phyloP scores from a whole-genome alignment of 495 filamentous ascomycete species.

The Podospora fimiseda region DNA sequence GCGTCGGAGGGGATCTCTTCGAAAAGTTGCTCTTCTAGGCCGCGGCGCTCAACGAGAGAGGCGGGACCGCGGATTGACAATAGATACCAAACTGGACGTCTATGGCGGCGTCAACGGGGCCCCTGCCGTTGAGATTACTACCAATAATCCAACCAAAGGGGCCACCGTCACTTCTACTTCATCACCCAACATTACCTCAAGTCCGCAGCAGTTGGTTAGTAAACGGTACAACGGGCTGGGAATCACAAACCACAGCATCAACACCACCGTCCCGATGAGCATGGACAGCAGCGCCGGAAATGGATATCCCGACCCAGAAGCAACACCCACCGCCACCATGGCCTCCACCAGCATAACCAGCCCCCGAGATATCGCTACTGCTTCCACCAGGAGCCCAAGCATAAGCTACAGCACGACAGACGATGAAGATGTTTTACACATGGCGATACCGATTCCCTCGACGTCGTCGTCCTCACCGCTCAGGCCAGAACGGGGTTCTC shows the following conservation, averaged over 20 bases:
- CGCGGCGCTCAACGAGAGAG: constrained; percentile 57
- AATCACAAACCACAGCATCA: constrained; percentile 33
- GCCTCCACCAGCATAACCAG: constrained; percentile 15
- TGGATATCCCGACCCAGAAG: constrained; percentile 14
- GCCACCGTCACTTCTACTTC: constrained; percentile 10
- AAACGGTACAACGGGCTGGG: constrained; percentile 43
- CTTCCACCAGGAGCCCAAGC: constrained; percentile 43
- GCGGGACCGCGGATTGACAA: constrained; percentile 41
- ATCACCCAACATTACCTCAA: not conserved
- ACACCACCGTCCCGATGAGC: constrained; percentile 39
- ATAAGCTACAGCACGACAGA: constrained; percentile 69
- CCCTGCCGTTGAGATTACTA: not conserved
- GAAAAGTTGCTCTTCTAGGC: constrained; percentile 73
- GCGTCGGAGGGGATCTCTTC: constrained; percentile 68
- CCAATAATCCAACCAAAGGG: constrained; percentile 7
- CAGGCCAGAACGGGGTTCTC: constrained; percentile 39
- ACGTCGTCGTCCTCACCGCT: constrained; percentile 29
- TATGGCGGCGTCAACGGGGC: not conserved
- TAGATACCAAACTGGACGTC: constrained; percentile 33
- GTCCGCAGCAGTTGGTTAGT: not conserved
- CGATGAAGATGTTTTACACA: constrained; percentile 66
- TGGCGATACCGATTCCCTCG: constrained; percentile 36
- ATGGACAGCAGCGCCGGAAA: constrained; percentile 34
- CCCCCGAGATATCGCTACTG: not conserved
- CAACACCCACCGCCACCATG: constrained; percentile 24